These are phyloP conservation scores for Cenococcum geophilum DNA, from an alignment of 495 filamentous ascomycete species.

Conservation along the genomic window DNA sequence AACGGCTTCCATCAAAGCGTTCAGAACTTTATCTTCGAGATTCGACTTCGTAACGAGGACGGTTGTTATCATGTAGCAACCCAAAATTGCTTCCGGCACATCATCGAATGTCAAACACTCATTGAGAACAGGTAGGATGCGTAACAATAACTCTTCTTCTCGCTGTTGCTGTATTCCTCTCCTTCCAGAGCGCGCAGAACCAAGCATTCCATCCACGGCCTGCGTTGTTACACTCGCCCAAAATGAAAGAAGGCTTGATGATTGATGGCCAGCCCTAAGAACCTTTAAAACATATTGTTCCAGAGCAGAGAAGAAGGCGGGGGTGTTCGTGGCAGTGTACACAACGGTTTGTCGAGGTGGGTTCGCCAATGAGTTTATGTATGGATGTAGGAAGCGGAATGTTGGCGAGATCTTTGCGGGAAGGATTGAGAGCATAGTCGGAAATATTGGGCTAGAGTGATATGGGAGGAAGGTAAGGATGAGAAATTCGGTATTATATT, in stretches of 20 bases:
- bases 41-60: slow-evolving; percentile 74
- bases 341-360: slow-evolving; percentile 76
- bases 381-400: slow-evolving; percentile 81
- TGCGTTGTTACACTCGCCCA: slow-evolving; percentile 83
- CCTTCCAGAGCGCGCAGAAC: slow-evolving; percentile 64
- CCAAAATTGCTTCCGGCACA: slow-evolving; percentile 68
- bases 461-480: slow-evolving; percentile 91
- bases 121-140: slow-evolving; percentile 68
- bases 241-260: slow-evolving; percentile 71
- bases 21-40: slow-evolving; percentile 66
- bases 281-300: slow-evolving; percentile 69
- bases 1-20: slow-evolving; percentile 80
- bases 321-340: slow-evolving; percentile 67
- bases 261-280: slow-evolving; percentile 59
- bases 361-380: slow-evolving; percentile 63
- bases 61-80: slow-evolving; percentile 82
- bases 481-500: slow-evolving; percentile 73
- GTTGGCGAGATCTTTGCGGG: slow-evolving; percentile 62
- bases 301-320: slow-evolving; percentile 60
- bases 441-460: slow-evolving; percentile 72
- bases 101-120: slow-evolving; percentile 66
- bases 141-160: slow-evolving; percentile 69
- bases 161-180: slow-evolving; percentile 46
- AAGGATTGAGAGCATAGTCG: slow-evolving; percentile 74
- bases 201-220: slow-evolving; percentile 71